These are phyloP conservation scores for Termitomyces bulborhizus DNA, from an alignment of 768 basidiomycete species.

Conservation along the genomic window DNA sequence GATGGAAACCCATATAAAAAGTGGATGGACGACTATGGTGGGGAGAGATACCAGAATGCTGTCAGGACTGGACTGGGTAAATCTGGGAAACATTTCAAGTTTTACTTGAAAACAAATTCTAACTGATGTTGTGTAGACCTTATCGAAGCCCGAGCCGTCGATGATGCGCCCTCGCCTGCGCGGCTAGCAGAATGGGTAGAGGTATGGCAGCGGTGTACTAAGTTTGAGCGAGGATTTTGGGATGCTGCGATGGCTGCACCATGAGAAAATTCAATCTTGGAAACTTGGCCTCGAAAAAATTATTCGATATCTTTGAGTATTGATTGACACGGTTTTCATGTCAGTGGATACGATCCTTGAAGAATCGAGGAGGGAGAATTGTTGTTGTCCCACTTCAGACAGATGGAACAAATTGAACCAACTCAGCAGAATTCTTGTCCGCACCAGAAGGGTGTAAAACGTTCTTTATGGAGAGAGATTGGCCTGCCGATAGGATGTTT, in stretches of 20 bases:
- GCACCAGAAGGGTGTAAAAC: no score
- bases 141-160: conserved; percentile 61
- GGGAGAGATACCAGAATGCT: conserved; percentile 63
- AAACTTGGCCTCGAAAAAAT: no score
- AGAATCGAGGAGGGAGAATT: no score
- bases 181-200: conserved; percentile 59
- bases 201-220: conserved; percentile 73
- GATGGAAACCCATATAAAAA: conserved; percentile 68
- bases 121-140: conserved; percentile 37
- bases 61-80: conserved; percentile 70
- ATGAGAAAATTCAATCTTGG: not conserved
- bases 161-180: conserved; percentile 54
- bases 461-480: no score
- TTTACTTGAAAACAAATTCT: not conserved
- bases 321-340: not conserved
- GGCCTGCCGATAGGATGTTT: no score
- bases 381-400: no score
- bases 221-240: conserved; percentile 85
- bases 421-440: no score
- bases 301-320: no score
- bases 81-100: conserved; percentile 16
- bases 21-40: conserved; percentile 81
- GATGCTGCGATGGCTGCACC: conserved; percentile 44
- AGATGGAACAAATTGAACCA: no score
- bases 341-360: not conserved